Evolutionary conservation across 2,329 filamentous ascomycete species (phyloP).

Genomic region (Remersonia thermophila): DNA sequence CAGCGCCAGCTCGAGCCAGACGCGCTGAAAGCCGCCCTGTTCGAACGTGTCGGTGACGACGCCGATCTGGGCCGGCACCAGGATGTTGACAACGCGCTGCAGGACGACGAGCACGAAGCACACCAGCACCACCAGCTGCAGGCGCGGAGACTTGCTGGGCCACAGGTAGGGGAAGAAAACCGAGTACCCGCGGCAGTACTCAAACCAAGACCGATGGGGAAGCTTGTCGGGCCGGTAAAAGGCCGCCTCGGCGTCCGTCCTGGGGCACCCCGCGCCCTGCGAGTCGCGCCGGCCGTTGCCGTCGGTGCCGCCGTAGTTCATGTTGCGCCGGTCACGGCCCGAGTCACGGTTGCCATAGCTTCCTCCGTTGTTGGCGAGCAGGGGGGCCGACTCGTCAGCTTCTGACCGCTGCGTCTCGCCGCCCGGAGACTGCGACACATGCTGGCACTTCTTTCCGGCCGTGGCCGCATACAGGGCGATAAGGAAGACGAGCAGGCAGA

Average conservation of each 20-base stretch:
- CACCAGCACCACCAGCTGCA: conserved; percentile 68
- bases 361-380: conserved; percentile 38
- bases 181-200: conserved; percentile 84
- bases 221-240: conserved; percentile 84
- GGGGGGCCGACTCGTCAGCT: conserved; percentile 47
- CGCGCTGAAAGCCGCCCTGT: conserved; percentile 24
- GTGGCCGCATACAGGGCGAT: conserved; percentile 40
- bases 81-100: conserved; percentile 74
- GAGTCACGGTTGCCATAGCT: conserved; percentile 6
- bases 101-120: conserved; percentile 72
- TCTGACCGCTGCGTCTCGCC: conserved; percentile 28
- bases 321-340: conserved; percentile 11
- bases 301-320: conserved; percentile 16
- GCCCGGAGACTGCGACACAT: no score
- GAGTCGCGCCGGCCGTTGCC: conserved; percentile 23
- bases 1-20: conserved; percentile 59
- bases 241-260: conserved; percentile 53
- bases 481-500: conserved; percentile 40
- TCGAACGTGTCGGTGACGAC: conserved; percentile 65
- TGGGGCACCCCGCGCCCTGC: conserved; percentile 25
- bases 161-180: conserved; percentile 95
- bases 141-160: conserved; percentile 63
- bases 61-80: conserved; percentile 74
- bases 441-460: no score
- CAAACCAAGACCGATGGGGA: conserved; percentile 86